Evolutionary conservation across 805 yeast genomes (phyloP).

Genomic region (Phaffomyces antillensis): DNA sequence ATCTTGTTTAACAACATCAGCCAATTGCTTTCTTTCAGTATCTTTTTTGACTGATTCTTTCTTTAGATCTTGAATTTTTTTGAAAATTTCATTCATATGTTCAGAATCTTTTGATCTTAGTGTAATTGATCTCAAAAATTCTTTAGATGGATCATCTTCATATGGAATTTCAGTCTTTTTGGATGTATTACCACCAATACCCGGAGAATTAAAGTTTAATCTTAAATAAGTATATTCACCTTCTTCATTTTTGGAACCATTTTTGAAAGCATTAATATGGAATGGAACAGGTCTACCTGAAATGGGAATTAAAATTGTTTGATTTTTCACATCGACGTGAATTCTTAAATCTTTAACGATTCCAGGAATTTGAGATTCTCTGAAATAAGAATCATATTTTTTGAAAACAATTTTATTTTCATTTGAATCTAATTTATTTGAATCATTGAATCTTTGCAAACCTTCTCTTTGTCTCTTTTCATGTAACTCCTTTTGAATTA

Average conservation of each 20-base stretch:
- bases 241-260: constrained; percentile 92
- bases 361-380: constrained; percentile 87
- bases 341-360: constrained; percentile 77
- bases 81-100: constrained; percentile 83
- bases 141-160: constrained; percentile 80
- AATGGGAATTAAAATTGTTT: constrained; percentile 84
- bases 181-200: constrained; percentile 62
- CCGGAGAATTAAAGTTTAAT: constrained; percentile 90
- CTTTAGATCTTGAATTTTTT: constrained; percentile 86
- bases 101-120: constrained; percentile 86
- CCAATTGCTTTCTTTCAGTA: constrained; percentile 82
- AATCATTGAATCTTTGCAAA: constrained; percentile 68
- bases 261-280: constrained; percentile 89
- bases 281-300: constrained; percentile 97
- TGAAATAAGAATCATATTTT: constrained; percentile 86
- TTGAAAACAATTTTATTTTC: constrained; percentile 73
- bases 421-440: constrained; percentile 56
- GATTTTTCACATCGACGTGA: constrained; percentile 81
- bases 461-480: constrained; percentile 86
- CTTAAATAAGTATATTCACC: constrained; percentile 90
- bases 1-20: constrained; percentile 92
- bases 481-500: constrained; percentile 76
- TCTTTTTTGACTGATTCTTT: constrained; percentile 88
- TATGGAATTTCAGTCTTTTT: constrained; percentile 75
- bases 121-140: constrained; percentile 80